phyloP scores from a whole-genome alignment of 192 early-diverging fungal genomes.

The Umbelopsis isabellina region DNA sequence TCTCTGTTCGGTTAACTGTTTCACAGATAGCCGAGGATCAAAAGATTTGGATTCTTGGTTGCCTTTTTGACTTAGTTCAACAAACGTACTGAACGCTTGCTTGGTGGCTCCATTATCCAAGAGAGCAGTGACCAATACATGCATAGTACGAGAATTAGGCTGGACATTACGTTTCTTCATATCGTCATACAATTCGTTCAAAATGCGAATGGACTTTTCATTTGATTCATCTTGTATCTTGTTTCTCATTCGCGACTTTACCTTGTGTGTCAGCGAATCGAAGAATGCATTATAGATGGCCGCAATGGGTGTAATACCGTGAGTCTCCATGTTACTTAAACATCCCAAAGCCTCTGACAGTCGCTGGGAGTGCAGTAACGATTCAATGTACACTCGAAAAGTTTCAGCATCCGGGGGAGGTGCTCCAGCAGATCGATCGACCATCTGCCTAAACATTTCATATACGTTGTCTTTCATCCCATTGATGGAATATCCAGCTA shows the following conservation, averaged over 20 bases:
- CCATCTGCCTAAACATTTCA: conserved; percentile 36
- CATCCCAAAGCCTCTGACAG: conserved; percentile 19
- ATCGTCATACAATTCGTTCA: conserved; percentile 22
- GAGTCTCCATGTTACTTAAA: conserved; percentile 13
- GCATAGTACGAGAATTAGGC: conserved; percentile 35
- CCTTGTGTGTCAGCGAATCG: conserved; percentile 24
- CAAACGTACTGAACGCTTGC: conserved; percentile 37
- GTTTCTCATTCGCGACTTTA: neutral
- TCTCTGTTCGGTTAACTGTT: neutral
- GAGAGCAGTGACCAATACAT: conserved; percentile 37
- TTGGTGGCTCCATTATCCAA: conserved; percentile 41
- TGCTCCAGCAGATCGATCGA: neutral
- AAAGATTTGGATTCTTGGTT: neutral
- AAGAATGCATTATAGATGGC: conserved; percentile 36
- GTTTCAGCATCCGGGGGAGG: conserved; percentile 30
- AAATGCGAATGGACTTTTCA: conserved; percentile 2
- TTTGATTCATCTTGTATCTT: conserved; percentile 8
- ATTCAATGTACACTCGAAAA: conserved; percentile 35
- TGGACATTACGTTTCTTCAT: conserved; percentile 30
- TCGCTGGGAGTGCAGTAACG: conserved; percentile 21
- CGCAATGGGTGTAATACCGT: conserved; percentile 20
- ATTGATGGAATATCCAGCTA: conserved; percentile 33
- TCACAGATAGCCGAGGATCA: neutral
- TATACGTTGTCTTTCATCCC: conserved; percentile 29
- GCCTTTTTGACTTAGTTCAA: conserved; percentile 23